Evolutionary conservation across 176 grass and related monocot genomes (phyloP).

Genomic region (Chloris gayana): DNA sequence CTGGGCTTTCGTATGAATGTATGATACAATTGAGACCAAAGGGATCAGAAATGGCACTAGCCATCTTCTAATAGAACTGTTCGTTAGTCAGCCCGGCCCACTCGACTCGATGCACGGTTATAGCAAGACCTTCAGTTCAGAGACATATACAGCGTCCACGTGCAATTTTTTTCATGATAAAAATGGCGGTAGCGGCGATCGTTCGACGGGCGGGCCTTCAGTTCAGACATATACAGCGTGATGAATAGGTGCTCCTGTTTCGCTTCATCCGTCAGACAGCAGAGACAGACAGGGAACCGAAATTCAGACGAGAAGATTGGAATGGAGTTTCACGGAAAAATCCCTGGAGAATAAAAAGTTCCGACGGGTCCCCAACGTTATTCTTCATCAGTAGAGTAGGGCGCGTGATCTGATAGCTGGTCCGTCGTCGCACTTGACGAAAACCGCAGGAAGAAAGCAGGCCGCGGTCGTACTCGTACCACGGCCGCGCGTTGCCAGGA

Average conservation of each 20-base stretch:
- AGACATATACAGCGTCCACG: too few relatives aligned
- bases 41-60: not conserved
- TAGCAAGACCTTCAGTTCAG: not conserved
- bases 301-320: not conserved
- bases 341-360: not conserved
- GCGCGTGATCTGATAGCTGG: too few relatives aligned
- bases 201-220: too few relatives aligned
- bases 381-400: not conserved
- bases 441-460: not conserved
- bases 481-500: not conserved
- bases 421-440: not conserved
- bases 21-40: not conserved
- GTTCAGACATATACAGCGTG: too few relatives aligned
- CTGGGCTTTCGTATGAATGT: too few relatives aligned
- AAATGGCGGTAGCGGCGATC: too few relatives aligned
- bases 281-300: not conserved
- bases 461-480: not conserved
- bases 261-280: too few relatives aligned
- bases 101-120: not conserved
- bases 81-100: not conserved
- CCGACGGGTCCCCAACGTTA: not conserved
- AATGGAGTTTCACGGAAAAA: not conserved
- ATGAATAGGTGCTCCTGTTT: too few relatives aligned
- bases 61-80: not conserved
- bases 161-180: not conserved